A percentile compares a stretch with the other conserved stretches of the same genome.
Conservation (phyloP, 495 filamentous ascomycete species). For the Penicillium ucsense region DNA sequence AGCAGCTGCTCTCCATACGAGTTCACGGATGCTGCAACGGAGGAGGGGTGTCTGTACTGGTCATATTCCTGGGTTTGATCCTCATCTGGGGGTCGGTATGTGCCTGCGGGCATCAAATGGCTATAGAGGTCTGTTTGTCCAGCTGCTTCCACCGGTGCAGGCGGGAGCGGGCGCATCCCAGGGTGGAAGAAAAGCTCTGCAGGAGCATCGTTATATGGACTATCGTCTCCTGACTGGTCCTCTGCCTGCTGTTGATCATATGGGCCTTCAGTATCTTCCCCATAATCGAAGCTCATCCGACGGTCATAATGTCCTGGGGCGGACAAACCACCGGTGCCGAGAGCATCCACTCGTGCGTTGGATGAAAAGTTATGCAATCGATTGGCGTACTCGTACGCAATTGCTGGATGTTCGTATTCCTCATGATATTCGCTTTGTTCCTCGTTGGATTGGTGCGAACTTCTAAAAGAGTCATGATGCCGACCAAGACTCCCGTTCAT, state of each 20-base stretch:
- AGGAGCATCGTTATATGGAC: conserved; percentile 52
- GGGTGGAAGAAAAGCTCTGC: conserved; percentile 94
- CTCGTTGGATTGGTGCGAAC: conserved; percentile 28
- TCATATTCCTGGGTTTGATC: conserved; percentile 22
- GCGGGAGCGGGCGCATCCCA: conserved; percentile 70
- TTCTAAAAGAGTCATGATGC: conserved; percentile 24
- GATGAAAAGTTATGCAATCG: conserved; percentile 49
- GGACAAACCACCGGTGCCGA: conserved; percentile 75
- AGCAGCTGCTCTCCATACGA: conserved; percentile 35
- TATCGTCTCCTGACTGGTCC: conserved; percentile 43
- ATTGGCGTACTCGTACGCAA: conserved; percentile 44
- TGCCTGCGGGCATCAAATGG: conserved; percentile 47
- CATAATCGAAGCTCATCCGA: conserved; percentile 86
- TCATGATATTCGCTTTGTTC: conserved; percentile 25
- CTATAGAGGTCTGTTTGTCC: conserved; percentile 36
- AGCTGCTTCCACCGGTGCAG: conserved; percentile 52
- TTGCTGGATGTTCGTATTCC: conserved; percentile 33
- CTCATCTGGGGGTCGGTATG: conserved; percentile 38
- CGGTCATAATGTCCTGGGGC: conserved; percentile 55
- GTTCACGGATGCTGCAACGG: conserved; percentile 35
- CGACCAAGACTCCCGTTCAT: conserved; percentile 4
- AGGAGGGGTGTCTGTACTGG: conserved; percentile 34
- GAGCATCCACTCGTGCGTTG: conserved; percentile 62
- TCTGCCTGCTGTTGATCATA: conserved; percentile 41
- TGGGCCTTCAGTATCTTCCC: conserved; percentile 54